Evolutionary conservation across 106 monocot species (phyloP).

Genomic region (Dioscorea alata): DNA sequence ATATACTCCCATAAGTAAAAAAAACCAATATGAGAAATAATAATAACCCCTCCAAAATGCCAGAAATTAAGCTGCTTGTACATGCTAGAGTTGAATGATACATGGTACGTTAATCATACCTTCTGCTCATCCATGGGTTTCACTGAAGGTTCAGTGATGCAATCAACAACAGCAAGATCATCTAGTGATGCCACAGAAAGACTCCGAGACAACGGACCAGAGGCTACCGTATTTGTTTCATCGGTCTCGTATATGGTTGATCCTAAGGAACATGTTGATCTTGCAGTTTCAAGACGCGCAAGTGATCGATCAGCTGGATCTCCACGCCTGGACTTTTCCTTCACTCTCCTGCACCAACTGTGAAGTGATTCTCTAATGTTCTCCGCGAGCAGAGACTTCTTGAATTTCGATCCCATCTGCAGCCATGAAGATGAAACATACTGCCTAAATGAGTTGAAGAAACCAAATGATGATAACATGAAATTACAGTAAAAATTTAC

Average conservation of each 20-base stretch:
- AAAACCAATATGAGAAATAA: too few relatives aligned
- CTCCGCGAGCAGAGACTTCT: slow-evolving; percentile 67
- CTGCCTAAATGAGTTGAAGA: background rate
- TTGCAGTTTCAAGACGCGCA: slow-evolving; percentile 21
- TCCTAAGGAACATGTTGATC: slow-evolving; percentile 61
- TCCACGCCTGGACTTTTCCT: slow-evolving; percentile 28
- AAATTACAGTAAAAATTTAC: background rate
- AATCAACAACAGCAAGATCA: slow-evolving; percentile 14
- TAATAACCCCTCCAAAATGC: too few relatives aligned
- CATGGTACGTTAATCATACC: background rate
- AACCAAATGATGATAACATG: background rate
- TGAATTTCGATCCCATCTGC: slow-evolving; percentile 91
- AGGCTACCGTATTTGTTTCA: slow-evolving; percentile 52
- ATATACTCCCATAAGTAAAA: too few relatives aligned
- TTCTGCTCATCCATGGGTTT: slow-evolving; percentile 1
- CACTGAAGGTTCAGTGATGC: too few relatives aligned
- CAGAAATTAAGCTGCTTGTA: too few relatives aligned
- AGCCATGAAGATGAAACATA: background rate
- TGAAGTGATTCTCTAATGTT: slow-evolving; percentile 79
- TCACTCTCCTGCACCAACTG: slow-evolving; percentile 81
- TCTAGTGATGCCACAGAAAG: slow-evolving; percentile 39
- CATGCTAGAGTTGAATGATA: too few relatives aligned
- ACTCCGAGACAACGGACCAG: slow-evolving; percentile 53
- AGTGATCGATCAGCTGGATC: slow-evolving; percentile 5
- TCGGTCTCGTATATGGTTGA: slow-evolving; percentile 32